These are phyloP conservation scores for Metschnikowia vanudenii DNA, from an alignment of 805 yeast genomes.

Conservation along the genomic window DNA sequence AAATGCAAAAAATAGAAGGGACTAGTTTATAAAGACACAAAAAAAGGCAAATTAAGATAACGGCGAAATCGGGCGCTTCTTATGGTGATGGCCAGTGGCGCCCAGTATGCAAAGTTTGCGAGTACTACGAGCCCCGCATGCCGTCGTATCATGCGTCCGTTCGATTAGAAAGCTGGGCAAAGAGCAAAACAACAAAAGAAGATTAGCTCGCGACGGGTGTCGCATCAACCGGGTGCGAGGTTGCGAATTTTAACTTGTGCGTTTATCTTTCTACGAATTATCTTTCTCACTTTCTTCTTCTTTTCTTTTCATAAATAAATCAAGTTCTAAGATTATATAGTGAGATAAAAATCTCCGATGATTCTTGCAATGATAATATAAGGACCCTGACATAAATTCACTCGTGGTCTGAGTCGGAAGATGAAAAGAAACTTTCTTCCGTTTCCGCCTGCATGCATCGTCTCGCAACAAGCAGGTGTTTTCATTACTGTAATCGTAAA, in stretches of 20 bases:
- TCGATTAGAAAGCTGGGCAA: neutral
- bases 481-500: neutral
- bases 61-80: slow-evolving; percentile 5
- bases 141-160: neutral
- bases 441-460: too few species aligned
- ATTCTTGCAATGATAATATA: too few species aligned
- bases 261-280: neutral
- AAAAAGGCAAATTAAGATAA: neutral
- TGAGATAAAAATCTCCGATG: too few species aligned
- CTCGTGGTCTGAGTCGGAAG: too few species aligned
- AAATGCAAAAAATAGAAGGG: neutral
- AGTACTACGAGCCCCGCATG: neutral
- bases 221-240: slow-evolving; percentile 1
- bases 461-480: neutral
- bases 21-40: neutral
- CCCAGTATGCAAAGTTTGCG: neutral
- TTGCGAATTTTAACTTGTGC: slow-evolving; percentile 1
- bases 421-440: too few species aligned
- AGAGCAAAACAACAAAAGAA: slow-evolving; percentile 6
- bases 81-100: slow-evolving; percentile 2
- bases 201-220: neutral
- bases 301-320: neutral
- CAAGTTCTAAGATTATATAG: too few species aligned
- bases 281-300: neutral
- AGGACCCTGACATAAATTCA: too few species aligned